Evolutionary conservation across 106 monocot genomes (phyloP).

Genomic region (Agapanthus africanus): DNA sequence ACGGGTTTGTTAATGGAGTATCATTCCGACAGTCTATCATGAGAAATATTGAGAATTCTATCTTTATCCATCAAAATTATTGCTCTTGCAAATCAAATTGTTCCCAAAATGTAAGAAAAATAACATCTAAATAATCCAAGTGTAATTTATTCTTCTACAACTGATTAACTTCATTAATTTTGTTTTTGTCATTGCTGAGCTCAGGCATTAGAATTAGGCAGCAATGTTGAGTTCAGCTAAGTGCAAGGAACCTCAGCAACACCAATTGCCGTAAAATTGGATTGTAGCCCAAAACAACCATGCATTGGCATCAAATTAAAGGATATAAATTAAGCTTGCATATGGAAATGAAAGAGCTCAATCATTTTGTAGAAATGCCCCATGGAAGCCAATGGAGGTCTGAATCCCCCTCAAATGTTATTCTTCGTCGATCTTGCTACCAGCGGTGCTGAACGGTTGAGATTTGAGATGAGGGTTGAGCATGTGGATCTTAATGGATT

Average conservation of each 20-base stretch:
- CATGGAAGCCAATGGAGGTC: background rate
- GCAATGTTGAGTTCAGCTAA: constrained; percentile 1
- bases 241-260: constrained; percentile 7
- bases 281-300: constrained; percentile 8
- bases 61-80: constrained; percentile 22
- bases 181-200: background rate
- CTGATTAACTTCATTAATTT: background rate
- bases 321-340: constrained; percentile 9
- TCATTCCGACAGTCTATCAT: constrained; percentile 3
- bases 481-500: too few species aligned
- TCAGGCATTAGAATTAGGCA: constrained; percentile 3
- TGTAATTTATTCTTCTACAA: background rate
- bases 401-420: too few species aligned
- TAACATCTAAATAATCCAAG: background rate
- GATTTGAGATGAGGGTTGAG: too few species aligned
- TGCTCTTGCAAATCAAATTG: constrained; percentile 10
- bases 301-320: constrained; percentile 6
- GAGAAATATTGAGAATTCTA: constrained; percentile 15
- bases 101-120: constrained; percentile 2
- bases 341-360: background rate
- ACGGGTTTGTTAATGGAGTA: constrained; percentile 5
- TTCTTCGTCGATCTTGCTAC: too few species aligned
- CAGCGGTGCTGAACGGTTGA: too few species aligned
- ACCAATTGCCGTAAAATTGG: constrained; percentile 9
- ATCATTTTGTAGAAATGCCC: constrained; percentile 6